Base-by-base conservation (phyloP, 2,329 filamentous ascomycete genomes). In the Pseudocercospora crystallina region DNA sequence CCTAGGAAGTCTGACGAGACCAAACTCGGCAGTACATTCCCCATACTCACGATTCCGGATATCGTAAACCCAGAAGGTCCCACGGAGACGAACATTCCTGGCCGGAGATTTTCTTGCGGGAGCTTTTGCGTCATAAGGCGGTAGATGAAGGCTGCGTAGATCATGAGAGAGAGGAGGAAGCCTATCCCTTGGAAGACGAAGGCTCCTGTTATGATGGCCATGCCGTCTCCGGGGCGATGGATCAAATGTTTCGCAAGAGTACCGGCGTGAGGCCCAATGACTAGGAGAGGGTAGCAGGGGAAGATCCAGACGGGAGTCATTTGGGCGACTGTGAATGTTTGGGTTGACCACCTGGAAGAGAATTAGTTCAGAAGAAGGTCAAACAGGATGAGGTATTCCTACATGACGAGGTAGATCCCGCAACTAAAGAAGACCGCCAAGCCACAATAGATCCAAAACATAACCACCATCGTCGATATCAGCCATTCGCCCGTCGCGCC, bases 221-320 rank as follows among this genome's bases (percentile, higher is more conserved):
- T 70, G 1, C 78, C 75, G 8, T 65, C 67, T 1, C 61, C 57
- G 0, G 68, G 69, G 29, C 53, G 38, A 14, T 48, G 20, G n/a
- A 70, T 61, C 3, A 81, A 62, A 42, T 79, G 75, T 2, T 69
- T 64, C 15, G 78, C 76, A 10, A 85, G 66, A 5, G 78, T 82
- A 13, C 80, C 79, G 4, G 86, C 89, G 59, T 90, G 83, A 0
- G 89, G 86, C 0, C 86, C 89, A 15, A 86, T 82, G 8, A 94
- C 81, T 3, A 95, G 79, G 15, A 94, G 76, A 0, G 89, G 88
- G 58, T 95, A 95, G 0, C 86, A 88, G 0, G 89, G 89, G 59
- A 94, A 94, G 47, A 92, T 90, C 89, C 89, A 94, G 13, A 90
- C 83, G 0, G 89, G 89, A 0, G 89, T 94, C 89, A 95, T 94